Percentiles rank a stretch among this genome's conserved stretches.
Evolutionary conservation across 2,329 filamentous ascomycete genomes (phyloP).

Genomic region (Colletotrichum cuscutae): DNA sequence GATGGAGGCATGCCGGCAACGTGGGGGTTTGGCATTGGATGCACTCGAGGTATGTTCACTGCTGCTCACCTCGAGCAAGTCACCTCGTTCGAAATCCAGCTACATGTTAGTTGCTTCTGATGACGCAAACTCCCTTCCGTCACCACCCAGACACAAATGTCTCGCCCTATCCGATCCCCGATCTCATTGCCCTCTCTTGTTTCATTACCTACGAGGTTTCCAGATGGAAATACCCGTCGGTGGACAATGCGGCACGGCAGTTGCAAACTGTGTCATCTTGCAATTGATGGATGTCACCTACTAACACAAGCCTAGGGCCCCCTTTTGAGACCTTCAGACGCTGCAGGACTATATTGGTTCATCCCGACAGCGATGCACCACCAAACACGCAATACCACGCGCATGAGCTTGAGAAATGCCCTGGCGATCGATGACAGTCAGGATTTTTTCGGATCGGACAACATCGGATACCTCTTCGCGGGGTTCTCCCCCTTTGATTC

Average conservation of each 20-base stretch:
- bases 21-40: constrained; percentile 30
- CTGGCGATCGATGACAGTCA: constrained; percentile 21
- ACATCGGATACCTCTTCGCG: constrained; percentile 2
- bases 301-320: constrained; percentile 25
- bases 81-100: constrained; percentile 5
- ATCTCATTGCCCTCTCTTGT: neutral
- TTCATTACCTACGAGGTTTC: neutral
- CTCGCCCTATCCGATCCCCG: constrained; percentile 32
- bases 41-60: constrained; percentile 26
- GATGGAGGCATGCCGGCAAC: constrained; percentile 16
- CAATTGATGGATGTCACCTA: neutral
- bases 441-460: constrained; percentile 9
- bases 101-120: constrained; percentile 12
- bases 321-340: neutral
- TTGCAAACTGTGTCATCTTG: neutral
- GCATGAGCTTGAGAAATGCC: constrained; percentile 11
- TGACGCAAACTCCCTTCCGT: constrained; percentile 33
- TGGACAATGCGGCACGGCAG: neutral
- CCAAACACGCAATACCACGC: neutral
- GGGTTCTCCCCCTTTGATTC: neutral
- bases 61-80: neutral
- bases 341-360: neutral
- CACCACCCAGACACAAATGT: constrained; percentile 20
- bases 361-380: constrained; percentile 4
- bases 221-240: neutral